Percentiles rank a stretch among this genome's conserved stretches.
These are phyloP conservation scores for Alternaria alternata DNA, from an alignment of 2,329 filamentous ascomycete species.

Conservation along the genomic window DNA sequence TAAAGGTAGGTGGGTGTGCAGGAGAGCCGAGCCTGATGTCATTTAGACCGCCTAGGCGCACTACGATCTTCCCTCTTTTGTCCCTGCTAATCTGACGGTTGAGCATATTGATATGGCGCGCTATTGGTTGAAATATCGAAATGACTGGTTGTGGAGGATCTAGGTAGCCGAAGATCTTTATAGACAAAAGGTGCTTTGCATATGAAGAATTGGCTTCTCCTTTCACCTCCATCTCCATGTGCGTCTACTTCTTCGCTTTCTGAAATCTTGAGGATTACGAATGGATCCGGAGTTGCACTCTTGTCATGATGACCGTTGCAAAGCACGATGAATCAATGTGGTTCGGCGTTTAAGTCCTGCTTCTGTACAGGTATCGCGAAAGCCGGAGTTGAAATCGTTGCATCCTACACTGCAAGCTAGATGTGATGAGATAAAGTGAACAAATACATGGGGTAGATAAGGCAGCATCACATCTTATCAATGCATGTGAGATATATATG, in stretches of 20 bases:
- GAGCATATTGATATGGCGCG: not conserved
- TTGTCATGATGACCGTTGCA: too few relatives aligned
- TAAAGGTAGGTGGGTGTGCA: not conserved
- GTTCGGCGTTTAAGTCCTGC: not conserved
- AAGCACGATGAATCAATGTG: not conserved
- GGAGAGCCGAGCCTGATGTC: constrained; percentile 2
- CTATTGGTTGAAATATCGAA: not conserved
- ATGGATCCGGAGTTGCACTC: not conserved
- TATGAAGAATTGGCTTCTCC: not conserved
- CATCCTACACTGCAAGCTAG: too few relatives aligned
- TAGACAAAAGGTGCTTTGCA: not conserved
- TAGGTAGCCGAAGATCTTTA: not conserved
- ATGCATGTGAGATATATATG: too few relatives aligned
- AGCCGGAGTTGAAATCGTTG: too few relatives aligned
- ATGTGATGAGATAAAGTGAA: too few relatives aligned
- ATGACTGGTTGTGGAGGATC: not conserved
- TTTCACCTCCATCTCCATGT: not conserved
- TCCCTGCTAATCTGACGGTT: not conserved
- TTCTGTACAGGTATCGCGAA: too few relatives aligned
- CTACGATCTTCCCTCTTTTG: not conserved
- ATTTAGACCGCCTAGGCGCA: not conserved
- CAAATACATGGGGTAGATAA: too few relatives aligned
- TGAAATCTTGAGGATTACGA: not conserved
- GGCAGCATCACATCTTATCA: too few relatives aligned
- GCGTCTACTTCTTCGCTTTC: not conserved